Conservation (phyloP, 179 eudicot species). For the Spergularia azorica region DNA sequence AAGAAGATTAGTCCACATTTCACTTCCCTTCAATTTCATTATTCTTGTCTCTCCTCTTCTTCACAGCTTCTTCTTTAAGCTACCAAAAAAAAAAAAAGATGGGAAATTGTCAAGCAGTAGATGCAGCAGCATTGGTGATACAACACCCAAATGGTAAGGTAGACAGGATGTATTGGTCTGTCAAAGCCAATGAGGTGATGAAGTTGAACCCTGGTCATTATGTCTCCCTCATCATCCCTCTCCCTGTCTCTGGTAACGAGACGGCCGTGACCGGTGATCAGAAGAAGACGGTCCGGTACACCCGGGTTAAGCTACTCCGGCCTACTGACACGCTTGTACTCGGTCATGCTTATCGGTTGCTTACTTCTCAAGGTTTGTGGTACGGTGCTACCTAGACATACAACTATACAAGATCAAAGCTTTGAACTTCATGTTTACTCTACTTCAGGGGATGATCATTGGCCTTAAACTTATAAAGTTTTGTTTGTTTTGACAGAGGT, state of each 20-base stretch:
- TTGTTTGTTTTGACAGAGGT: slow-evolving; percentile 55
- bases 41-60: background rate
- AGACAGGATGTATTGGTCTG: slow-evolving; percentile 83
- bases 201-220: slow-evolving; percentile 88
- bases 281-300: slow-evolving; percentile 55
- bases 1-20: background rate
- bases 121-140: slow-evolving; percentile 92
- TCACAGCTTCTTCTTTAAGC: background rate
- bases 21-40: background rate
- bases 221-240: slow-evolving; percentile 85
- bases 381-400: no score
- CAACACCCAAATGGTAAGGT: slow-evolving; percentile 87
- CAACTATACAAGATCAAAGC: background rate
- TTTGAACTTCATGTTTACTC: background rate
- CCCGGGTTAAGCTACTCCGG: slow-evolving; percentile 89
- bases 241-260: slow-evolving; percentile 32
- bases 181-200: slow-evolving; percentile 74
- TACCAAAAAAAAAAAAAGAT: slow-evolving; percentile 33
- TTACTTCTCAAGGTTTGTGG: slow-evolving; percentile 78
- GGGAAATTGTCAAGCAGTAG: slow-evolving; percentile 98
- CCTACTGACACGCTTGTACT: slow-evolving; percentile 77
- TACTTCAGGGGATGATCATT: background rate
- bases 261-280: slow-evolving; percentile 21
- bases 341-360: slow-evolving; percentile 86
- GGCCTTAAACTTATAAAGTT: background rate